A percentile compares a stretch with the other conserved stretches of the same genome.
Conservation (phyloP, 352 stramenopile genomes). For the Globisporangium sylvaticum region DNA sequence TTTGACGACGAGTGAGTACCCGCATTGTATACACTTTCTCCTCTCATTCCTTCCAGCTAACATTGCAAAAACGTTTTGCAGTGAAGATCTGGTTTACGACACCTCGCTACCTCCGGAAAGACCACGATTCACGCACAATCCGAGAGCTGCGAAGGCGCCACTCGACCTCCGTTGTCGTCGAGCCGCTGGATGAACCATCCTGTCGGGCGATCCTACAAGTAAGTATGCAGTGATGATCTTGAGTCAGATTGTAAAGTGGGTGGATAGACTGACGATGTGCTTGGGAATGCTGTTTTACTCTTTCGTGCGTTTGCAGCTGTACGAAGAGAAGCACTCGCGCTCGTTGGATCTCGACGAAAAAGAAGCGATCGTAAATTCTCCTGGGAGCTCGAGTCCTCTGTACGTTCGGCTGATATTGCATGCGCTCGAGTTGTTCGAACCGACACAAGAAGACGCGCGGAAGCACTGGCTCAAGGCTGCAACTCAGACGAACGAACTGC, state of each 20-base stretch:
- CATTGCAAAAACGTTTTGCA: conserved; percentile 8
- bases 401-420: conserved; percentile 63
- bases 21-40: neutral
- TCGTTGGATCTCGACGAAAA: conserved; percentile 35
- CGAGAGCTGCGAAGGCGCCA: conserved; percentile 64
- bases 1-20: conserved; percentile 61
- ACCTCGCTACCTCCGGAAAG: conserved; percentile 30
- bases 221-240: neutral
- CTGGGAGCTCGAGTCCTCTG: conserved; percentile 65
- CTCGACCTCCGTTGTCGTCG: conserved; percentile 56
- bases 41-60: neutral
- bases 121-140: conserved; percentile 66
- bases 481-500: conserved; percentile 35
- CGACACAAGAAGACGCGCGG: conserved; percentile 21
- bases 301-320: conserved; percentile 21
- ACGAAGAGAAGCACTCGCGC: conserved; percentile 24
- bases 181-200: conserved; percentile 61
- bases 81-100: conserved; percentile 68
- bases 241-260: neutral
- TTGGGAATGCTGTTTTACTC: neutral
- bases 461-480: conserved; percentile 44
- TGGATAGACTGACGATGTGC: neutral
- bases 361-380: conserved; percentile 34
- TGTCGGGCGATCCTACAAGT: conserved; percentile 64
- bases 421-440: conserved; percentile 49